A percentile compares a stretch with the other conserved stretches of the same genome.
phyloP scores from a whole-genome alignment of 192 early-diverging fungal species.

The Lunasporangiospora selenospora region DNA sequence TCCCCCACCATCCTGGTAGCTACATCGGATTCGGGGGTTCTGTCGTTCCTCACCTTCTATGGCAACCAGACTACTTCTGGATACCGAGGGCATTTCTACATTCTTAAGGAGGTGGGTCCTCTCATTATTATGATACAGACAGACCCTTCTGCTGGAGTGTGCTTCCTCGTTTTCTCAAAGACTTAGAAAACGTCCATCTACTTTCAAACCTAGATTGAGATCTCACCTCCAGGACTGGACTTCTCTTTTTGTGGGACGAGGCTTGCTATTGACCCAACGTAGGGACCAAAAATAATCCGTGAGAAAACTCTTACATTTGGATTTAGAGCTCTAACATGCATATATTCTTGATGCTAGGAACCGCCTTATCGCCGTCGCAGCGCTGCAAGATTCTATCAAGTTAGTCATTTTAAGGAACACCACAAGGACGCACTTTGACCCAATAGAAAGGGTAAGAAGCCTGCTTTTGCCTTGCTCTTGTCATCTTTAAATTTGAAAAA shows the following conservation, averaged over 20 bases:
- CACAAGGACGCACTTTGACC: constrained; percentile 20
- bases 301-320: not conserved
- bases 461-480: no score
- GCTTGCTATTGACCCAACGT: constrained; percentile 38
- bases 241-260: constrained; percentile 16
- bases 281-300: not conserved
- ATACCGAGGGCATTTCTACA: constrained; percentile 11
- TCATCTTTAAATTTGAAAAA: no score
- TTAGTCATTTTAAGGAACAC: constrained; percentile 19
- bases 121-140: not conserved
- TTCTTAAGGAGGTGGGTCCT: constrained; percentile 22
- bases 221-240: constrained; percentile 22
- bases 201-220: constrained; percentile 35
- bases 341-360: not conserved
- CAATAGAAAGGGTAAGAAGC: constrained; percentile 22
- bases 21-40: constrained; percentile 43
- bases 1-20: constrained; percentile 23
- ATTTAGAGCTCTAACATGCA: not conserved
- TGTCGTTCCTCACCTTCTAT: constrained; percentile 67
- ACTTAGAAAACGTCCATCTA: no score
- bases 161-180: no score
- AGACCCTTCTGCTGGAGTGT: not conserved
- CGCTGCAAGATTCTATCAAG: constrained; percentile 26
- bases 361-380: constrained; percentile 26
- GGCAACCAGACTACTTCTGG: constrained; percentile 75